Conservation (phyloP, 2,329 filamentous ascomycete genomes). For the Xylaria arbuscula region DNA sequence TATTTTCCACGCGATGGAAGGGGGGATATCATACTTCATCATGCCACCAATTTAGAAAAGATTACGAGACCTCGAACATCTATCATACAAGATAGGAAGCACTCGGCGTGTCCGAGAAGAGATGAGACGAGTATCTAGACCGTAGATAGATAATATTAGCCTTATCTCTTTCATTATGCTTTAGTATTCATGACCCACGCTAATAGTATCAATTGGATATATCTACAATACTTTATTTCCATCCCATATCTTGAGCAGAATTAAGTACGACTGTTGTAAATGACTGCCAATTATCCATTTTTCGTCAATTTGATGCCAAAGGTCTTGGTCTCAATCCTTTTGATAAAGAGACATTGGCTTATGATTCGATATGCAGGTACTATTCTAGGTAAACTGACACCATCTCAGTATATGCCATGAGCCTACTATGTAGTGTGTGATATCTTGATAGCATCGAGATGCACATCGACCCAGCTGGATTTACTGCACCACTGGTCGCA, state of each 20-base stretch:
- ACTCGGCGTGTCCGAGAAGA: not conserved
- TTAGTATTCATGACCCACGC: not conserved
- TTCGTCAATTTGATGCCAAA: not conserved
- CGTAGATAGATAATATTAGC: not conserved
- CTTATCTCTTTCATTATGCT: not conserved
- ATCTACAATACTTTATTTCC: not conserved
- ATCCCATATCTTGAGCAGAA: too few species aligned
- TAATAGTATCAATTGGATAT: not conserved
- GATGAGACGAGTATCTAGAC: not conserved
- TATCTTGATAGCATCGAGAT: too few species aligned
- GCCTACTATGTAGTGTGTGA: too few species aligned
- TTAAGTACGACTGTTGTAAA: too few species aligned
- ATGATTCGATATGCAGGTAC: too few species aligned
- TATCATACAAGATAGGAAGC: not conserved
- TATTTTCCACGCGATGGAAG: not conserved
- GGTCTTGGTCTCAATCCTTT: not conserved
- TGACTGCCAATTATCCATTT: too few species aligned
- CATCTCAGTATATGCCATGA: too few species aligned
- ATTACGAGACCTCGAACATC: not conserved
- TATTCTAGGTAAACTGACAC: too few species aligned
- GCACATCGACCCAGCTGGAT: not conserved
- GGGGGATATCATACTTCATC: not conserved
- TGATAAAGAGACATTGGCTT: not conserved
- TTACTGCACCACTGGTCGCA: too few species aligned
- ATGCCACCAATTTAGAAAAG: not conserved